A percentile compares a stretch with the other conserved stretches of the same genome.
phyloP scores from a whole-genome alignment of 345 rosid species.

The Eucalyptus marginata region DNA sequence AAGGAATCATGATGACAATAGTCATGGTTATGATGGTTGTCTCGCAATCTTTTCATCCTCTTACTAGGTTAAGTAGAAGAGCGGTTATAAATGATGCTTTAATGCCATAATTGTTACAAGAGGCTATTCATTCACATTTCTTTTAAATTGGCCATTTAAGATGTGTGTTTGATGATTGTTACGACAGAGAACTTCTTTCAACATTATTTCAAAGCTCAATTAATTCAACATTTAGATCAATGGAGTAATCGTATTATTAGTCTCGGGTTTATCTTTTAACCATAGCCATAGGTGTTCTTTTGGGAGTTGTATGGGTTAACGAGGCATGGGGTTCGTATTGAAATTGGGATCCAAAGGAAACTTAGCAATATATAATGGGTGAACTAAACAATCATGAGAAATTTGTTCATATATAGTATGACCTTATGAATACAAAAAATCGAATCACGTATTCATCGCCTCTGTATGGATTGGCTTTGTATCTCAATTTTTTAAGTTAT shows the following conservation, averaged over 20 bases:
- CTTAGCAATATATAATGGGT: background rate
- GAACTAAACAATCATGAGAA: background rate
- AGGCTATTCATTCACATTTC: background rate
- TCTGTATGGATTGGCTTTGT: background rate
- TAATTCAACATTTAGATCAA: background rate
- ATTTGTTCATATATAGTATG: background rate
- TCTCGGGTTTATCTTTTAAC: background rate
- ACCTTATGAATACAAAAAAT: background rate
- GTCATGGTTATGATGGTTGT: background rate
- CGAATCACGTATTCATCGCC: rapidly evolving
- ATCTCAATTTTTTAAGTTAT: background rate
- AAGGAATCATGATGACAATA: background rate
- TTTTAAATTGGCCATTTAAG: background rate
- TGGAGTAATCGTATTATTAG: background rate
- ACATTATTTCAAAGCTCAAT: background rate
- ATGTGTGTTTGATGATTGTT: background rate
- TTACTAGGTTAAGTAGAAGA: background rate
- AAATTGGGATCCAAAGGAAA: background rate
- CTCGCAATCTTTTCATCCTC: background rate
- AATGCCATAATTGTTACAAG: background rate
- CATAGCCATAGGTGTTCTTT: background rate
- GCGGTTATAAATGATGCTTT: background rate
- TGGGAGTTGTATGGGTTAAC: background rate
- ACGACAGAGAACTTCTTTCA: background rate
- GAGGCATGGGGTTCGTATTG: background rate